These are phyloP conservation scores for Globisporangium nunn DNA, from an alignment of 352 stramenopile genomes.

Conservation along the genomic window DNA sequence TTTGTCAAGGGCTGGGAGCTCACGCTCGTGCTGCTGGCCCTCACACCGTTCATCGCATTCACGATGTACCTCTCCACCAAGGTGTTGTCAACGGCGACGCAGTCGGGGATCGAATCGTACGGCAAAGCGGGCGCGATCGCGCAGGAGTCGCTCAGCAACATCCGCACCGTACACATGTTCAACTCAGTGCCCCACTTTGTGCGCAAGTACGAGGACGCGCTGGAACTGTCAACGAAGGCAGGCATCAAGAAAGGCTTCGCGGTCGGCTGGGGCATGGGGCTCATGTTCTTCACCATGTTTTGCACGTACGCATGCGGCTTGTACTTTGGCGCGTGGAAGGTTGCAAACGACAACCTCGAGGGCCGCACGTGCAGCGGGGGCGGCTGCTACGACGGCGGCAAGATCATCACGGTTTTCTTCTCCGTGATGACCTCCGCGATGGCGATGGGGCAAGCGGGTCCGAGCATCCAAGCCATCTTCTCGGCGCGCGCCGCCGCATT, in stretches of 20 bases:
- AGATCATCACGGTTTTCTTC: slow-evolving; percentile 67
- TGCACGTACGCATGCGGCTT: slow-evolving; percentile 71
- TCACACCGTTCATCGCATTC: slow-evolving; percentile 58
- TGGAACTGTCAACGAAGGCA: slow-evolving; percentile 34
- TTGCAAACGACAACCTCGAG: slow-evolving; percentile 53
- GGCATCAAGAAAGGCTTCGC: slow-evolving; percentile 46
- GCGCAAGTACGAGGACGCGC: slow-evolving; percentile 45
- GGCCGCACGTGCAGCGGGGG: slow-evolving; percentile 28
- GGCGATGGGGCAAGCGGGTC: slow-evolving; percentile 56
- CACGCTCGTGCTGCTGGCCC: slow-evolving; percentile 49
- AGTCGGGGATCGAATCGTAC: slow-evolving; percentile 52
- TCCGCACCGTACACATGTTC: slow-evolving; percentile 77
- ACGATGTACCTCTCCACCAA: slow-evolving; percentile 46
- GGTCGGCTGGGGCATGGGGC: slow-evolving; percentile 43
- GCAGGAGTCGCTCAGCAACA: slow-evolving; percentile 64
- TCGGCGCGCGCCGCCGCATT: slow-evolving; percentile 45
- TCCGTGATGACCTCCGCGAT: slow-evolving; percentile 60
- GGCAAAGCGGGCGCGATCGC: slow-evolving; percentile 58
- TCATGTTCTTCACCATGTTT: slow-evolving; percentile 60
- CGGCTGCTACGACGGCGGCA: slow-evolving; percentile 51
- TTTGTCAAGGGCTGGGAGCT: slow-evolving; percentile 63
- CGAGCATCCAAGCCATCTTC: slow-evolving; percentile 46
- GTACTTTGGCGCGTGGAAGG: slow-evolving; percentile 64
- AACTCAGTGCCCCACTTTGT: slow-evolving; percentile 56
- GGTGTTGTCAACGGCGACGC: slow-evolving; percentile 34